A percentile compares a stretch with the other conserved stretches of the same genome.
Conservation (phyloP, 2,329 filamentous ascomycete genomes). For the Aspergillus piperis region DNA sequence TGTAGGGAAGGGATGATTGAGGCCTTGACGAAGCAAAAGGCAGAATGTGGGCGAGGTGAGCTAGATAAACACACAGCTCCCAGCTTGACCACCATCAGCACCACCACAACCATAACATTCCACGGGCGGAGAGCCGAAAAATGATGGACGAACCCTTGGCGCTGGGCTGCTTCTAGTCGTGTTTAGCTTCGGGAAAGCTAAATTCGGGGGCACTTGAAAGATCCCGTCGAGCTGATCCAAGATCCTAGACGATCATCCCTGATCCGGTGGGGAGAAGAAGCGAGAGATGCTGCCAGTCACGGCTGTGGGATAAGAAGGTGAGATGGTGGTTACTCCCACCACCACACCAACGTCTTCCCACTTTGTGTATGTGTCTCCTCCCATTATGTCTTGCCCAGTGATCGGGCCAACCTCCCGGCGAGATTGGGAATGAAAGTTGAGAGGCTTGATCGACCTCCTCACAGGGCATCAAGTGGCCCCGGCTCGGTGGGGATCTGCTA, state of each 20-base stretch:
- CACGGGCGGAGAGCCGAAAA: constrained; percentile 12
- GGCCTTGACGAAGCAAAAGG: neutral
- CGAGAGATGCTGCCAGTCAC: neutral
- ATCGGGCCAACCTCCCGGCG: neutral
- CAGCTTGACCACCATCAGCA: neutral
- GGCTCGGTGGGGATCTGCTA: constrained; percentile 4
- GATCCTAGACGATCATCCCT: constrained; percentile 6
- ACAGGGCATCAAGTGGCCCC: constrained; percentile 3
- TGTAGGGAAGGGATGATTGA: constrained; percentile 10
- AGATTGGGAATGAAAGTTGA: neutral
- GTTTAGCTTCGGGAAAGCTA: constrained; percentile 6
- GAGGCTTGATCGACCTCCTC: neutral
- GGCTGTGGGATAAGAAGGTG: neutral
- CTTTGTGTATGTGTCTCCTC: neutral
- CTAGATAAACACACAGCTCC: constrained; percentile 4
- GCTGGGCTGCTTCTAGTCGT: neutral
- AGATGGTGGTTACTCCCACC: neutral
- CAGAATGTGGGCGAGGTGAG: constrained; percentile 1
- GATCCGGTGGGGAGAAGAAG: neutral
- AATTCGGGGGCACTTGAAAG: neutral
- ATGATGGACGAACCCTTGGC: constrained; percentile 12
- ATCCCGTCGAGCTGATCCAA: neutral
- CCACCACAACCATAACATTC: constrained; percentile 3
- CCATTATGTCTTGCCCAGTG: neutral
- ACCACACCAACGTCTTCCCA: neutral